phyloP scores from a whole-genome alignment of 2,329 filamentous ascomycete species.

The Penicillium verrucosum region DNA sequence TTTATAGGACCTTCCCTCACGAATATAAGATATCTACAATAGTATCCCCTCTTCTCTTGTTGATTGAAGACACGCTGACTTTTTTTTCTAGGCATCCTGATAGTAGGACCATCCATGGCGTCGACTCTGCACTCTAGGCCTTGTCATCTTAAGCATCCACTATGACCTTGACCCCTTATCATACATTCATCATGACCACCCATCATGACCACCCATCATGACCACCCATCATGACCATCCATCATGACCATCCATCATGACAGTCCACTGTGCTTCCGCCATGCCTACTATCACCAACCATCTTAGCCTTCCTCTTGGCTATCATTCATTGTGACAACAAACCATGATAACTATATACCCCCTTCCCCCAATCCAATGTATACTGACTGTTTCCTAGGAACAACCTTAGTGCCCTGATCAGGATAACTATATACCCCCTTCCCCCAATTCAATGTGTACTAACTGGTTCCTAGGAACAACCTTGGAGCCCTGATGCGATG shows the following conservation, averaged over 20 bases:
- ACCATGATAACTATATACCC: not conserved
- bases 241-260: not conserved
- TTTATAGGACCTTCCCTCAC: not conserved
- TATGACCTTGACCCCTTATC: not conserved
- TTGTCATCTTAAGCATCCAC: not conserved
- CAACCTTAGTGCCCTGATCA: not conserved
- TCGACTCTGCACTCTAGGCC: not conserved
- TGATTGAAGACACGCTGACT: not conserved
- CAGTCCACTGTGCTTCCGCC: not conserved
- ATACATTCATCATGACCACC: no score
- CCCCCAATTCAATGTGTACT: no score
- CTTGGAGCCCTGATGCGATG: not conserved
- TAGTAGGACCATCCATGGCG: not conserved
- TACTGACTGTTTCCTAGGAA: not conserved
- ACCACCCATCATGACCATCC: not conserved
- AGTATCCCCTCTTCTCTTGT: not conserved
- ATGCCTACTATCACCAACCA: not conserved
- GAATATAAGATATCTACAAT: not conserved
- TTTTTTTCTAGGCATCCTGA: not conserved
- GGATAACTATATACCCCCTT: no score
- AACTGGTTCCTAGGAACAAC: no score
- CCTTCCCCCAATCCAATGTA: not conserved
- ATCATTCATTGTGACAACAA: not conserved
- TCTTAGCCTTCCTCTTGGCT: not conserved
- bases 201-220: no score